phyloP scores from a whole-genome alignment of 495 filamentous ascomycete species.

The Lepraria neglecta region DNA sequence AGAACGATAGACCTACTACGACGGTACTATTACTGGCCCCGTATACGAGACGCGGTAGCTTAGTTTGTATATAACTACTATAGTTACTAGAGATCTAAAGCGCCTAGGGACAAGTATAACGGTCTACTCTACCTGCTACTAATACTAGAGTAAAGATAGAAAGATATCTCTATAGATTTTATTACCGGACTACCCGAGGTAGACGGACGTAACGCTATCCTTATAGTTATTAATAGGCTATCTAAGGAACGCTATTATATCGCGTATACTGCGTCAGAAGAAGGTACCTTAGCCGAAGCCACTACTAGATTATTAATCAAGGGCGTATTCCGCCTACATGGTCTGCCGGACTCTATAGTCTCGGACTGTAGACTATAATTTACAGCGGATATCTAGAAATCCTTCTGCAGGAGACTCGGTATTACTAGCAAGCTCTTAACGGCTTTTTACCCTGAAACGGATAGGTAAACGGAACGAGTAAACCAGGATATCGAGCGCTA shows the following conservation, averaged over 20 bases:
- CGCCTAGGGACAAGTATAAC: constrained; percentile 6
- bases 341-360: neutral
- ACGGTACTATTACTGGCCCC: neutral
- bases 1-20: neutral
- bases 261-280: neutral
- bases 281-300: neutral
- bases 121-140: constrained; percentile 21
- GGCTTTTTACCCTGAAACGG: constrained; percentile 13
- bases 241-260: neutral
- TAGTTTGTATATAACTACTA: constrained; percentile 1
- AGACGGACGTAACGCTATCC: neutral
- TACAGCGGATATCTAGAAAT: neutral
- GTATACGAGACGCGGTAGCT: neutral
- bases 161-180: constrained; percentile 14
- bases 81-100: neutral
- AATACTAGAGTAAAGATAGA: constrained; percentile 22
- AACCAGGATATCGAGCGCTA: constrained; percentile 28
- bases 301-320: neutral
- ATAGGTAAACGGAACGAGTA: constrained; percentile 31
- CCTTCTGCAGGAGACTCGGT: neutral
- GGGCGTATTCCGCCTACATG: neutral
- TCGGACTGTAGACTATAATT: too few relatives aligned
- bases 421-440: neutral
- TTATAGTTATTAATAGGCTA: neutral
- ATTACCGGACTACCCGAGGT: neutral